phyloP scores from a whole-genome alignment of 108 stramenopile species.

The Nitzschia inconspicua region DNA sequence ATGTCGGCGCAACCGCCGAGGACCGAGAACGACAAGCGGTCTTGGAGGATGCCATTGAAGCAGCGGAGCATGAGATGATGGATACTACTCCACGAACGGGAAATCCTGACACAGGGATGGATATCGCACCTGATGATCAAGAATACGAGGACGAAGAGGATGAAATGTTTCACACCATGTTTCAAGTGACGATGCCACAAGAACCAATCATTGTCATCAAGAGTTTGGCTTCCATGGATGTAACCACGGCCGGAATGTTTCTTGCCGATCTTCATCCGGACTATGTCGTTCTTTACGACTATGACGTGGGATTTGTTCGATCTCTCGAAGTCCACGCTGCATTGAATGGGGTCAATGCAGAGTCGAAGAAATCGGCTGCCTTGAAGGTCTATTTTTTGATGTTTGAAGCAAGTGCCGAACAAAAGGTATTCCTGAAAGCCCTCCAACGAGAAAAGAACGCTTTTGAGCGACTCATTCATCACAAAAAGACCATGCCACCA shows the following conservation, averaged over 20 bases:
- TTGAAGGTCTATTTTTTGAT: constrained; percentile 87
- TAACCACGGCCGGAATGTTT: constrained; percentile 56
- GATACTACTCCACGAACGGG: not conserved
- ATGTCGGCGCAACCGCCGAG: constrained; percentile 31
- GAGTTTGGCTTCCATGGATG: constrained; percentile 57
- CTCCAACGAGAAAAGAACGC: constrained; percentile 89
- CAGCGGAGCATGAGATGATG: constrained; percentile 41
- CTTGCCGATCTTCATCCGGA: constrained; percentile 79
- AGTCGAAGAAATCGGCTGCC: constrained; percentile 32
- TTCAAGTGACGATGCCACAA: constrained; percentile 11
- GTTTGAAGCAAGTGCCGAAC: constrained; percentile 93
- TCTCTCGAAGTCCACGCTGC: constrained; percentile 81
- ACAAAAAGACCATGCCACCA: constrained; percentile 89
- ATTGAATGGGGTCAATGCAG: constrained; percentile 6
- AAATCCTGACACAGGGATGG: constrained; percentile 7
- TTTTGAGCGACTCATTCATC: constrained; percentile 90
- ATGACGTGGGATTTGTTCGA: constrained; percentile 84
- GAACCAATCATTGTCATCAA: constrained; percentile 61
- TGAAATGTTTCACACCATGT: constrained; percentile 24
- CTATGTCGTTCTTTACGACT: constrained; percentile 89
- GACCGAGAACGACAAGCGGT: constrained; percentile 62
- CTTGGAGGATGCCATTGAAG: constrained; percentile 76
- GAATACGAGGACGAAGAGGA: constrained; percentile 19
- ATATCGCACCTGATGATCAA: not conserved
- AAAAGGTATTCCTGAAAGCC: constrained; percentile 86